A percentile compares a stretch with the other conserved stretches of the same genome.
These are phyloP conservation scores for Mycena citricolor DNA, from an alignment of 1,284 basidiomycete species.

Conservation along the genomic window DNA sequence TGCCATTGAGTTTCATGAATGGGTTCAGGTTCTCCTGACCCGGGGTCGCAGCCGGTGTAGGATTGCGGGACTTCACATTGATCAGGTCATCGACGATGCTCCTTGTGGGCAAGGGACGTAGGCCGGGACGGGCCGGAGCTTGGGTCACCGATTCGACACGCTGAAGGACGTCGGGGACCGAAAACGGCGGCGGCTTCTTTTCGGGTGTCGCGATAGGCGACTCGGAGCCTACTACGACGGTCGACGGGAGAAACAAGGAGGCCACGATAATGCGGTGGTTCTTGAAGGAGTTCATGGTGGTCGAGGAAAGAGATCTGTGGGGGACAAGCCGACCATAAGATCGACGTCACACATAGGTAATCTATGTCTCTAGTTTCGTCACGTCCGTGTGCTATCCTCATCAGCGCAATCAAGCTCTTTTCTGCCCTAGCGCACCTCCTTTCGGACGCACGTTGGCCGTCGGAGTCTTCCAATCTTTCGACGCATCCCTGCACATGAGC, in stretches of 20 bases:
- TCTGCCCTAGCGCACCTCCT: too few relatives aligned
- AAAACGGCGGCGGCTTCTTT: conserved; percentile 35
- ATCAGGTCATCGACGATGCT: conserved; percentile 76
- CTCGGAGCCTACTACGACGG: conserved; percentile 55
- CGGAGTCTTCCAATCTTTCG: too few relatives aligned
- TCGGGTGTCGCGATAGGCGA: conserved; percentile 42
- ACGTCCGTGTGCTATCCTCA: too few relatives aligned
- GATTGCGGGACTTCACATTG: conserved; percentile 51
- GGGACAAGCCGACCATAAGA: too few relatives aligned
- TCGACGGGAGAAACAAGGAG: conserved; percentile 75
- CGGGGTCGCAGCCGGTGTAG: conserved; percentile 35
- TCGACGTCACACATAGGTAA: too few relatives aligned
- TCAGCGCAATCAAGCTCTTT: too few relatives aligned
- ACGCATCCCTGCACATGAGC: too few relatives aligned
- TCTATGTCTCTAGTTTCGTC: too few relatives aligned
- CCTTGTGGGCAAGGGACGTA: conserved; percentile 40
- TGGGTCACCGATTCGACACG: conserved; percentile 23
- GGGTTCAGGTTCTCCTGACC: conserved; percentile 38
- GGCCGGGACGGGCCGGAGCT: conserved; percentile 3
- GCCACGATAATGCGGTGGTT: conserved; percentile 75
- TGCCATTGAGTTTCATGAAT: conserved; percentile 36
- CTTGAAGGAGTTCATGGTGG: conserved; percentile 60
- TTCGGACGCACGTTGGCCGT: too few relatives aligned
- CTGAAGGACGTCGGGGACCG: conserved; percentile 20
- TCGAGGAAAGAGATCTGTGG: background rate